Evolutionary conservation across 164 flowering plant genomes (phyloP).

Genomic region (Echeveria elegans): DNA sequence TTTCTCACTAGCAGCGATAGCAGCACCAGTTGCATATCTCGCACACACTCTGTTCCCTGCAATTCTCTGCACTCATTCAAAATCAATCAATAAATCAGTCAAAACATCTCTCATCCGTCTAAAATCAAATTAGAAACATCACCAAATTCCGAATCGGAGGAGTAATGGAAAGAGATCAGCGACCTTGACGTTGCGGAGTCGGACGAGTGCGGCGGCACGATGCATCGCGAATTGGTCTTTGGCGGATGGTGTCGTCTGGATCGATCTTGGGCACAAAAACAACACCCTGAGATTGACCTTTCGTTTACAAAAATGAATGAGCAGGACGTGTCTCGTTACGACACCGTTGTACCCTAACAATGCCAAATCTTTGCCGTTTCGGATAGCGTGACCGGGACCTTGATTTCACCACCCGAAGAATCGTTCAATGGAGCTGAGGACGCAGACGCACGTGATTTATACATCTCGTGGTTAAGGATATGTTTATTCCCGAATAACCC

Average conservation of each 20-base stretch:
- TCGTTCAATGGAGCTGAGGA: no score
- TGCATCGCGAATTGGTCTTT: background rate
- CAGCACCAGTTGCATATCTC: slow-evolving; percentile 51
- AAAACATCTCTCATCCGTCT: no score
- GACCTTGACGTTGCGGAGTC: slow-evolving; percentile 3
- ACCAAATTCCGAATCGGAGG: background rate
- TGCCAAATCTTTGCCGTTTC: no score
- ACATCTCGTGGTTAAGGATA: background rate
- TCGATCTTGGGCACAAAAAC: background rate
- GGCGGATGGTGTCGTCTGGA: background rate
- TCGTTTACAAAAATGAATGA: background rate
- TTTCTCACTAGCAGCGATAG: slow-evolving; percentile 25
- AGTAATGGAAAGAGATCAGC: background rate
- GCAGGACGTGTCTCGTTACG: background rate
- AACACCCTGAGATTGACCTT: background rate
- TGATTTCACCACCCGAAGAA: background rate
- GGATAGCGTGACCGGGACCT: background rate
- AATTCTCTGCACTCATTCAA: background rate
- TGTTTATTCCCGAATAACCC: background rate
- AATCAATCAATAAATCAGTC: background rate
- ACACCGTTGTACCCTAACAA: no score
- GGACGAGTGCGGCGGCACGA: background rate
- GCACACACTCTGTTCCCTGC: slow-evolving; percentile 17
- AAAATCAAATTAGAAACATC: background rate
- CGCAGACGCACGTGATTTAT: background rate